Evolutionary conservation across 768 basidiomycete species (phyloP).

Genomic region (Leccinum uliginosum): DNA sequence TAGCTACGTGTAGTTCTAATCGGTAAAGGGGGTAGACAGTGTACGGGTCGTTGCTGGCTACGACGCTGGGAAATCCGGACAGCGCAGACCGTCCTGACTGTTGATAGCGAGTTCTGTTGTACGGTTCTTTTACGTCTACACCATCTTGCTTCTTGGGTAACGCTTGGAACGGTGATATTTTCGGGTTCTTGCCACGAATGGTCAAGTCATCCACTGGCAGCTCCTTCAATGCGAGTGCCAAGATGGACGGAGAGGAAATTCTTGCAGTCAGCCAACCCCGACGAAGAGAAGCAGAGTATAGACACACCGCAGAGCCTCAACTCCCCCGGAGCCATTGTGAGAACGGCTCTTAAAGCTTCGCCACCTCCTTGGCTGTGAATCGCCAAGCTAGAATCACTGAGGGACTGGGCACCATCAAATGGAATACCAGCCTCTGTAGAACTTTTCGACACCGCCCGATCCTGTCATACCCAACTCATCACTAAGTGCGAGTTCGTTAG

Average conservation of each 20-base stretch:
- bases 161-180: constrained; percentile 15
- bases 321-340: constrained; percentile 70
- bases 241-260: constrained; percentile 44
- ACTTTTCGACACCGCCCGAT: constrained; percentile 64
- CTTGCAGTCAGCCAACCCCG: constrained; percentile 27
- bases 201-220: constrained; percentile 69
- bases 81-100: constrained; percentile 26
- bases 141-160: constrained; percentile 32
- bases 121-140: constrained; percentile 36
- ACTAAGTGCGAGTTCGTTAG: constrained; percentile 50
- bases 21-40: no score
- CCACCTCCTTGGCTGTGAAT: constrained; percentile 66
- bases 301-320: constrained; percentile 39
- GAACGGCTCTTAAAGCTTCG: constrained; percentile 55
- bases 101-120: constrained; percentile 51
- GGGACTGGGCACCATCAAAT: constrained; percentile 67
- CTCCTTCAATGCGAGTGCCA: constrained; percentile 53
- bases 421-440: constrained; percentile 69
- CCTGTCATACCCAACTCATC: constrained; percentile 41
- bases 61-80: no score
- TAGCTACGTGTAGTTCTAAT: no score
- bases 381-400: constrained; percentile 81
- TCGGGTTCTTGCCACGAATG: constrained; percentile 41
- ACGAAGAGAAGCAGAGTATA: neutral
- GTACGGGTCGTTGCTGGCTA: no score